These are phyloP conservation scores for Trifolium fragiferum DNA, from an alignment of 306 rosid species.

Conservation along the genomic window DNA sequence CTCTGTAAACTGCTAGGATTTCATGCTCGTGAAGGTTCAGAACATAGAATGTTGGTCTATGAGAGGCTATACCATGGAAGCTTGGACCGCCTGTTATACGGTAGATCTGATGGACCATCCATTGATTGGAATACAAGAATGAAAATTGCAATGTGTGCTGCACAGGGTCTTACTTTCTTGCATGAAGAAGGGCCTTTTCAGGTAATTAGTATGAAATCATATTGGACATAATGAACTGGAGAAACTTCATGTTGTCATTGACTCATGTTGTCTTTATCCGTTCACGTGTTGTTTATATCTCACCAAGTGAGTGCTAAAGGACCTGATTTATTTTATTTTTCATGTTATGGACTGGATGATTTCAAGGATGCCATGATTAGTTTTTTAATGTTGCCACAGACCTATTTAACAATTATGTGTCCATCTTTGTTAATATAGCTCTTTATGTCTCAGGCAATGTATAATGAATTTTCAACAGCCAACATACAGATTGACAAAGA, in stretches of 20 bases:
- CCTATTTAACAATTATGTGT: slow-evolving; percentile 13
- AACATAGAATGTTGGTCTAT: slow-evolving; percentile 80
- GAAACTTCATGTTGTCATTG: not conserved
- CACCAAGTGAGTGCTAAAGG: slow-evolving; percentile 13
- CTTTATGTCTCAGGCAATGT: slow-evolving; percentile 84
- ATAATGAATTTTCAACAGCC: slow-evolving; percentile 90
- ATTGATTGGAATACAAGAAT: slow-evolving; percentile 98
- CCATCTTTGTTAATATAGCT: slow-evolving; percentile 38
- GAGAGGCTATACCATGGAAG: slow-evolving; percentile 96
- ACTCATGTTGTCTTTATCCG: slow-evolving; percentile 14
- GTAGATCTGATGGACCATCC: slow-evolving; percentile 92
- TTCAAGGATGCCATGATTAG: not conserved
- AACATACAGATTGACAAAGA: slow-evolving; percentile 97
- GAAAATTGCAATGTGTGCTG: slow-evolving; percentile 90
- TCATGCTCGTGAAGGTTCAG: slow-evolving; percentile 89
- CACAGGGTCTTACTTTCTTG: slow-evolving; percentile 96
- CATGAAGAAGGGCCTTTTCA: slow-evolving; percentile 99
- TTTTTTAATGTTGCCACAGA: slow-evolving; percentile 1
- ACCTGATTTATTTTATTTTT: not conserved
- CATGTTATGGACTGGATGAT: not conserved
- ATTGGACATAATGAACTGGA: slow-evolving; percentile 7
- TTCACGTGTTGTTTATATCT: not conserved
- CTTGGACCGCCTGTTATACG: slow-evolving; percentile 80
- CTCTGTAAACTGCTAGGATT: slow-evolving; percentile 95
- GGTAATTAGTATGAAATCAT: slow-evolving; percentile 53